A percentile compares a stretch with the other conserved stretches of the same genome.
phyloP scores from a whole-genome alignment of 108 stramenopile genomes.

The Nannochloropsis salina region DNA sequence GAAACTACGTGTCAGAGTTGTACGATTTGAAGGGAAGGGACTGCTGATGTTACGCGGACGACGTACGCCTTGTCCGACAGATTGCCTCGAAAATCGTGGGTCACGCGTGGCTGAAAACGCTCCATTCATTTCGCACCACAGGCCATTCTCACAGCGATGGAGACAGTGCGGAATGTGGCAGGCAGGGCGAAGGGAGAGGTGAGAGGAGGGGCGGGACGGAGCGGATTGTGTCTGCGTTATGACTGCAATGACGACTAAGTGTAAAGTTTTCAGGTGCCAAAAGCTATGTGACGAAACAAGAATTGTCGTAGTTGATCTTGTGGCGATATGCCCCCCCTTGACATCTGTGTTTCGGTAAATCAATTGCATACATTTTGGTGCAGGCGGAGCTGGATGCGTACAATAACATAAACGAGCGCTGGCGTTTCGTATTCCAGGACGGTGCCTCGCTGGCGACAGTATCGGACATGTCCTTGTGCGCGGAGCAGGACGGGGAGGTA shows the following conservation, averaged over 20 bases:
- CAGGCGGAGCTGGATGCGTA: neutral
- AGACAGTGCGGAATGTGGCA: neutral
- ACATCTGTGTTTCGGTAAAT: too few species aligned
- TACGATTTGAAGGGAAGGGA: too few species aligned
- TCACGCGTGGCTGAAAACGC: too few species aligned
- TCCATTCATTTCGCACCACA: neutral
- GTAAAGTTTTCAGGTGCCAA: too few species aligned
- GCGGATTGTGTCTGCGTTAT: neutral
- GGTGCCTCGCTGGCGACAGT: neutral
- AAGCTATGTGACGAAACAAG: too few species aligned
- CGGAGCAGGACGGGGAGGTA: neutral
- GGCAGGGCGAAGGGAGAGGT: neutral
- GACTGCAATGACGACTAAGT: too few species aligned
- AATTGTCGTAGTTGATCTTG: too few species aligned
- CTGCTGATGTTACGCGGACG: too few species aligned
- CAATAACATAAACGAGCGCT: conserved; percentile 6
- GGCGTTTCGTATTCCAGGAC: neutral
- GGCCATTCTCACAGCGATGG: neutral
- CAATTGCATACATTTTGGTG: neutral
- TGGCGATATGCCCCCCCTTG: too few species aligned
- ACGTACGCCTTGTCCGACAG: too few species aligned
- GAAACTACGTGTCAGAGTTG: too few species aligned
- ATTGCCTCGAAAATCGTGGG: too few species aligned
- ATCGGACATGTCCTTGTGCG: neutral
- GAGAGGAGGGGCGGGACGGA: neutral